Percentiles rank a stretch among this genome's conserved stretches.
phyloP scores from a whole-genome alignment of 345 rosid species.

The Sonneratia alba region DNA sequence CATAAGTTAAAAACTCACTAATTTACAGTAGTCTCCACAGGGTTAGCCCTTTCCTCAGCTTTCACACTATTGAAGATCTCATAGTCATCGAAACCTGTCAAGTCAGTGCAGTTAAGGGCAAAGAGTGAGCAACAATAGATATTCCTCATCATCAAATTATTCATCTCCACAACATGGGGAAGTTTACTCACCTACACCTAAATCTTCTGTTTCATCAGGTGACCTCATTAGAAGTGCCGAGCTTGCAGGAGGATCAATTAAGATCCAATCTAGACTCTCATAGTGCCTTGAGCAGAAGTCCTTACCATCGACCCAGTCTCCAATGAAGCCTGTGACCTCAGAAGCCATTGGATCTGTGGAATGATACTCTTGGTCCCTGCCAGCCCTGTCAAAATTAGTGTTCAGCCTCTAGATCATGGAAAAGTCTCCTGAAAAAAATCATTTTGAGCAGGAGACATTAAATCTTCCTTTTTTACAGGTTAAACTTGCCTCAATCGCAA shows the following conservation, averaged over 20 bases:
- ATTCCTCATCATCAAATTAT: background rate
- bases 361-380: conserved; percentile 21
- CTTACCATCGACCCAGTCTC: conserved; percentile 68
- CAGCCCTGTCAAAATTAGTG: conserved; percentile 9
- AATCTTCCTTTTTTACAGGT: background rate
- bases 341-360: conserved; percentile 40
- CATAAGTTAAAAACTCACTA: background rate
- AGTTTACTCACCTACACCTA: conserved; percentile 42
- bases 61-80: conserved; percentile 58
- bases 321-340: conserved; percentile 31
- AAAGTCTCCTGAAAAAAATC: background rate
- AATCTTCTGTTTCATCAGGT: conserved; percentile 49
- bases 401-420: background rate
- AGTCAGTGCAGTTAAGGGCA: conserved; percentile 5
- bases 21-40: conserved; percentile 13
- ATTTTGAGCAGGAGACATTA: background rate
- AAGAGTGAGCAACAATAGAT: background rate
- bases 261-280: conserved; percentile 61
- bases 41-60: conserved; percentile 34
- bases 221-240: conserved; percentile 29
- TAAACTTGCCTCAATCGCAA: conserved; percentile 43
- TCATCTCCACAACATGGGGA: background rate
- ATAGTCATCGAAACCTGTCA: conserved; percentile 65
- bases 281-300: conserved; percentile 38
- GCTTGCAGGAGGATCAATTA: conserved; percentile 38